Base-by-base conservation (phyloP, 225 moss, liverwort and hornwort species). In the Climacium dendroides region DNA sequence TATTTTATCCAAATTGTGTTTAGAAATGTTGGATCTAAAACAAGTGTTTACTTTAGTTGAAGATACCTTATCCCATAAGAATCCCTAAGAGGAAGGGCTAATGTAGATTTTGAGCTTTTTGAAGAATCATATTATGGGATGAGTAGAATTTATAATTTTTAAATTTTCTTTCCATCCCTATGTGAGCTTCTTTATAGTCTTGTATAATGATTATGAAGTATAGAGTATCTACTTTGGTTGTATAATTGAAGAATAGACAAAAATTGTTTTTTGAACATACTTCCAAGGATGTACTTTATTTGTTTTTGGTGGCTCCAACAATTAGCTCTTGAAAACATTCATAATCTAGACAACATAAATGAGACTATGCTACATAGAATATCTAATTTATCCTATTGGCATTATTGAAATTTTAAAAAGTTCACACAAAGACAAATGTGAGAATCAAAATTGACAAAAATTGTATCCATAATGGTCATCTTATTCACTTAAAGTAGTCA, bases 201-300 rank as follows among this genome's bases (percentile, higher is more conserved):
- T 15, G 5, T 3, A 70, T 0, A 41, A 1, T 15, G 25, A 70
- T 41, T 3, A 37, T 39, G 4, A 37, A 39, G 24, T 7, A 37
- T 1, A 0, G 4, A 24, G 15, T 41, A 2, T 14, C 13, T 1
- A 0, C 3, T 3, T 0, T 43, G 0, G 3, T 43, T 5, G 1
- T 14, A 43, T 43, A 3, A 15, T 43, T 43, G 28, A 28, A 71
- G 9, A 71, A 16, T 5, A 71, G 28, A 16, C 16, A 15, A 9
- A 71, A 5, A 41, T 14, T 70, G 0, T 0, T 41, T 70, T 25
- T 25, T 41, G 8, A 70, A 16, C 4, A 43, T 43, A 43, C 14
- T 24, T 69, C n/a, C n/a, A n/a, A n/a, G 8, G 5, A 39, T 43
- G 13, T 3, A 26, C 3, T 71, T 26, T 5, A 28, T 28, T 0